Evolutionary conservation across 805 yeast genomes (phyloP).

Genomic region (Myxozyma mucilagina): DNA sequence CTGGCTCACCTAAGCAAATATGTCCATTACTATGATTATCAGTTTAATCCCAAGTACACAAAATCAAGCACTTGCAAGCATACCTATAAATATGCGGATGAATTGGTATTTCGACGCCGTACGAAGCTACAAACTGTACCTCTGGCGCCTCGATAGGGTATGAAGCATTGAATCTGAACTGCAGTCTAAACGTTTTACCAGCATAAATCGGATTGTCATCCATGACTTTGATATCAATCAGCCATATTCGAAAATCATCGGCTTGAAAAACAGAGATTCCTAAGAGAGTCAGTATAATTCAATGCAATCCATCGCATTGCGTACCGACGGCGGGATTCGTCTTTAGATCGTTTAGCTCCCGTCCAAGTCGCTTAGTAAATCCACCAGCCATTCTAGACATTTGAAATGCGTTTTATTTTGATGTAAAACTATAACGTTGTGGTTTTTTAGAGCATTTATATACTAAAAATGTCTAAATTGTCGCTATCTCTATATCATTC

Average conservation of each 20-base stretch:
- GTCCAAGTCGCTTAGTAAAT: constrained; percentile 28
- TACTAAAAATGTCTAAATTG: no score
- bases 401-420: not conserved
- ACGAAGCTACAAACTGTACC: constrained; percentile 50
- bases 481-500: no score
- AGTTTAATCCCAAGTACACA: not conserved
- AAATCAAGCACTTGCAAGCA: not conserved
- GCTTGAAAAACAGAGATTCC: constrained; percentile 41
- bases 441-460: no score
- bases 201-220: constrained; percentile 45
- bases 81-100: constrained; percentile 71
- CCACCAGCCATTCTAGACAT: not conserved
- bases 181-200: constrained; percentile 46
- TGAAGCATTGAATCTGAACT: constrained; percentile 46
- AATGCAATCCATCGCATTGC: not conserved
- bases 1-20: constrained; percentile 55
- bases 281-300: not conserved
- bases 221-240: constrained; percentile 44
- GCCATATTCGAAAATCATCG: constrained; percentile 41
- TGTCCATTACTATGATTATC: constrained; percentile 55
- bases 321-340: constrained; percentile 29
- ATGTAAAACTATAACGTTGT: no score
- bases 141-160: constrained; percentile 65
- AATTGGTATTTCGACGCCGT: constrained; percentile 50
- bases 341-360: constrained; percentile 31